Evolutionary conservation across 257 asterid genomes (phyloP).

Genomic region (Perilla frutescens): DNA sequence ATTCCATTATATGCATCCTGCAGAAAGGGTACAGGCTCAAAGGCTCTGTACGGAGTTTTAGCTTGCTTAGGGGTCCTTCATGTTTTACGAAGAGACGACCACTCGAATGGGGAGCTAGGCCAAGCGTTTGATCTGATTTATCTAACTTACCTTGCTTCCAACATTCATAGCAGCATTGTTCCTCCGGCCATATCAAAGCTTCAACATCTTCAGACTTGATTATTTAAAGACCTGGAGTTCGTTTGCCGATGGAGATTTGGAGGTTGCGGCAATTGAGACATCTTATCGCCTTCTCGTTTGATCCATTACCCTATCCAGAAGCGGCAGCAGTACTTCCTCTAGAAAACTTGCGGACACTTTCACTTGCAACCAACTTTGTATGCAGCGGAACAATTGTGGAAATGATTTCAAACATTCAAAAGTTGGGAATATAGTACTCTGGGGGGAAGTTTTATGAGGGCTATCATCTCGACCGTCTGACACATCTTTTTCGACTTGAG

Average conservation of each 20-base stretch:
- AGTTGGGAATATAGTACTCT: not conserved
- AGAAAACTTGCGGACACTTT: not conserved
- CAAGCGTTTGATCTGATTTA: not conserved
- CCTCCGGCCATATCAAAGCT: not conserved
- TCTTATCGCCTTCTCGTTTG: not conserved
- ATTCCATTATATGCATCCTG: not conserved
- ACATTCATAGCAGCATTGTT: not conserved
- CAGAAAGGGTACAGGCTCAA: not conserved
- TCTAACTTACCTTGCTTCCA: not conserved
- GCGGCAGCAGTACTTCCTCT: not conserved
- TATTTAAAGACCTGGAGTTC: not conserved
- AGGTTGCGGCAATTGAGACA: slow-evolving; percentile 2
- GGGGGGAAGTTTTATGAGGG: too few relatives aligned
- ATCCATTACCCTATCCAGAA: not conserved
- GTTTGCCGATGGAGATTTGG: slow-evolving; percentile 4
- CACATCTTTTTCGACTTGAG: not conserved
- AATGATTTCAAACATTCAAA: slow-evolving; percentile 10
- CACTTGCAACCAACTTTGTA: not conserved
- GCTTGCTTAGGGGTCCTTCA: not conserved
- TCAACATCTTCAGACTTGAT: slow-evolving; percentile 3
- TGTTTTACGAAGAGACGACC: not conserved
- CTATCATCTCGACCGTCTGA: slow-evolving; percentile 2
- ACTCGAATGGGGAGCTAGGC: not conserved
- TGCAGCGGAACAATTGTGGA: not conserved
- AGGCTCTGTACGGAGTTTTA: not conserved